Base-by-base conservation (phyloP, 176 grass and related monocot species). In the Carex scoparia region DNA sequence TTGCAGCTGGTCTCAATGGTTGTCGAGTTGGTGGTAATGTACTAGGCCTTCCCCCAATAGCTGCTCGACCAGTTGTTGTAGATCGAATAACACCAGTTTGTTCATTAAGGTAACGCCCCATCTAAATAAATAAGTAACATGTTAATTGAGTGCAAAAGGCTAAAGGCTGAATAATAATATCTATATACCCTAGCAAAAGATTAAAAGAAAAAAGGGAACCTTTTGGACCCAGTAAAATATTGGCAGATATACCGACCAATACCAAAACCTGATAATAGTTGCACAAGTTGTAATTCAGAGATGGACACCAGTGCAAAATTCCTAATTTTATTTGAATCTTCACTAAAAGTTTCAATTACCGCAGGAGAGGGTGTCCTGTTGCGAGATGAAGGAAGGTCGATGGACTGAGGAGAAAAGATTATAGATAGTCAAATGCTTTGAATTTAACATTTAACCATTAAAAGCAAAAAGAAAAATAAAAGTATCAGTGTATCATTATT, bases 61-160 rank as follows among this genome's bases (percentile, higher is more conserved):
- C 61, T 5, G 65, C 15, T 44, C 93, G 91, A 83, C 79, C 78
- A 2, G 81, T 83, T 44, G 87, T 79, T 35, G 89, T 72, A 16
- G 89, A 89, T 81, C 94, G 90, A 82, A 83, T 84, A 44, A 86
- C 77, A 38, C 88, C 79, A 32, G 89, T 66, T 90, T 98, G 95
- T 61, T 98, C 95, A 79, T 87, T 90, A 84, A 98, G 93, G 76
- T 90, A 91, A 83, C 91, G 95, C 65, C 91, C 93, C 92, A 95
- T 91, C 95, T 98, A 95, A 87, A 91, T 88, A 85, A 88, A 54
- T 5, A 85, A 91, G 80, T 40, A 40, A 40, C 38, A 40, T 40
- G 38, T 78, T 56, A 78, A 78, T 56, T 78, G 28, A 28, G 19
- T 46, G 16, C 38, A 72, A 61, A 81, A 81, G 53, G 59, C 51